phyloP scores from a whole-genome alignment of 139 green algal species.

The Coelastrella sp. region DNA sequence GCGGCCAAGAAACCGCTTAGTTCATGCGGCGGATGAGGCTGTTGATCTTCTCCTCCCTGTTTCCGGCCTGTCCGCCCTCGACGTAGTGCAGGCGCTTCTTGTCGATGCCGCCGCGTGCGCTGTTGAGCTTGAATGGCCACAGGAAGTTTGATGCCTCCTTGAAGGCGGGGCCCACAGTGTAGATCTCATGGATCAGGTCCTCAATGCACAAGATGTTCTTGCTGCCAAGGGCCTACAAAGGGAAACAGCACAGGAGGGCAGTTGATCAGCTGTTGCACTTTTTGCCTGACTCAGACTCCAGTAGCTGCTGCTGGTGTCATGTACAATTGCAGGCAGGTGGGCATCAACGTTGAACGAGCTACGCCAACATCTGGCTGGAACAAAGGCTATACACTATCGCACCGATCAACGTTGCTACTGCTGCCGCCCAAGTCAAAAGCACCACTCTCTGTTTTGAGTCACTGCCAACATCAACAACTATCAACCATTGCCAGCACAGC shows the following conservation, averaged over 20 bases:
- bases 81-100: conserved; percentile 99
- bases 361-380: too few relatives aligned
- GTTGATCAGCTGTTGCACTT: too few relatives aligned
- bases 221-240: conserved; percentile 78
- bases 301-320: too few relatives aligned
- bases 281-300: too few relatives aligned
- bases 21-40: conserved; percentile 95
- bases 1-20: conserved; percentile 64
- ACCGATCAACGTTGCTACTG: too few relatives aligned
- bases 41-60: conserved; percentile 98
- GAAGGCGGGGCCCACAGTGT: conserved; percentile 95
- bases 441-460: too few relatives aligned
- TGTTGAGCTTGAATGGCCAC: conserved; percentile 71
- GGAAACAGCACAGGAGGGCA: background rate
- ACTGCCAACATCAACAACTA: too few relatives aligned
- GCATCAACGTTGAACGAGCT: too few relatives aligned
- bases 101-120: conserved; percentile 82
- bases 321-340: too few relatives aligned
- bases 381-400: too few relatives aligned
- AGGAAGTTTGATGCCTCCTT: conserved; percentile 99
- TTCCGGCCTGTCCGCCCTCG: conserved; percentile 97
- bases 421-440: too few relatives aligned
- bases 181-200: conserved; percentile 99
- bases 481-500: too few relatives aligned
- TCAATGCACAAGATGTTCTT: conserved; percentile 99